A percentile compares a stretch with the other conserved stretches of the same genome.
phyloP scores from a whole-genome alignment of 805 yeast species.

The Saturnispora besseyi region DNA sequence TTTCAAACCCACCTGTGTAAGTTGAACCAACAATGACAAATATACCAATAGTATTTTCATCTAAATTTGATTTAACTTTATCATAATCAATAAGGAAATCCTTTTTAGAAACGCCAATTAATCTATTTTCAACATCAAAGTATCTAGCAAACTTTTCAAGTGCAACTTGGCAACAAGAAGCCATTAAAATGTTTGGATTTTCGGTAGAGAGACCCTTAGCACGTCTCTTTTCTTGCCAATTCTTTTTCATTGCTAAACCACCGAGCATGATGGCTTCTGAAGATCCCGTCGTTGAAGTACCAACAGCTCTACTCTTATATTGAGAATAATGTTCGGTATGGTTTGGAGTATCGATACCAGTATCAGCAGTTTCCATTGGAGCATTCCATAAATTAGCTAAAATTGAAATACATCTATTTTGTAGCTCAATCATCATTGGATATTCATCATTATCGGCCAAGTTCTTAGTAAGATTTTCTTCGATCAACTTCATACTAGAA shows the following conservation, averaged over 20 bases:
- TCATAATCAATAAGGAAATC: slow-evolving; percentile 57
- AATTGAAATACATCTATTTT: slow-evolving; percentile 75
- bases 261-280: slow-evolving; percentile 92
- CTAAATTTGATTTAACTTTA: slow-evolving; percentile 54
- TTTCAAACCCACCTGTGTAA: slow-evolving; percentile 87
- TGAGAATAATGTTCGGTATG: slow-evolving; percentile 3
- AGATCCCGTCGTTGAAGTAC: slow-evolving; percentile 91
- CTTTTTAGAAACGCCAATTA: slow-evolving; percentile 56
- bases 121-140: slow-evolving; percentile 81
- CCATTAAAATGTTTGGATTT: slow-evolving; percentile 84
- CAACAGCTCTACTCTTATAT: slow-evolving; percentile 41
- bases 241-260: slow-evolving; percentile 84
- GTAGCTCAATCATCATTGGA: slow-evolving; percentile 73
- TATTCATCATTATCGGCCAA: slow-evolving; percentile 91
- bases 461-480: slow-evolving; percentile 74
- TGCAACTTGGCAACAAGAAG: slow-evolving; percentile 89
- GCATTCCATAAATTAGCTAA: slow-evolving; percentile 78
- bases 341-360: slow-evolving; percentile 14
- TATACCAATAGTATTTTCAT: slow-evolving; percentile 89
- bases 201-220: slow-evolving; percentile 49
- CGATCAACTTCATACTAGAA: slow-evolving; percentile 43
- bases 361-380: slow-evolving; percentile 27
- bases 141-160: slow-evolving; percentile 89
- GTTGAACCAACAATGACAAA: slow-evolving; percentile 87
- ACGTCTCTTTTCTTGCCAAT: slow-evolving; percentile 66